phyloP scores from a whole-genome alignment of 345 rosid species.

The Populus pruinosa region DNA sequence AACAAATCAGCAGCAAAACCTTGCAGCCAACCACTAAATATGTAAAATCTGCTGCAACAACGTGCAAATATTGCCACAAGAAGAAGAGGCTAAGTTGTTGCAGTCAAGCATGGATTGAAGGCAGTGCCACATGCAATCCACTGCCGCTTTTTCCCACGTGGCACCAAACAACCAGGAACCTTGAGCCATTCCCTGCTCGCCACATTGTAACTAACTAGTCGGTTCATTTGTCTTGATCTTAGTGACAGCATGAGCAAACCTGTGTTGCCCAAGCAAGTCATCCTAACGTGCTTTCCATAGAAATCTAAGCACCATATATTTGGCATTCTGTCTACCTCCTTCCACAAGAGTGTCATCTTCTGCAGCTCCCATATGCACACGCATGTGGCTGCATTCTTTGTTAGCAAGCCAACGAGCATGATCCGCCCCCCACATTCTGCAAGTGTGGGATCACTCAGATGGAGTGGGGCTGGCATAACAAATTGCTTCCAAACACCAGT shows the following conservation, averaged over 20 bases:
- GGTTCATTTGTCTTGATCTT: slow-evolving; percentile 86
- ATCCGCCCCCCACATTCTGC: slow-evolving; percentile 79
- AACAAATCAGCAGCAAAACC: slow-evolving; percentile 7
- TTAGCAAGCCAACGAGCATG: slow-evolving; percentile 89
- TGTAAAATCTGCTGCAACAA: background rate
- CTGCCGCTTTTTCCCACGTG: slow-evolving; percentile 69
- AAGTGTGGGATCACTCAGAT: slow-evolving; percentile 80
- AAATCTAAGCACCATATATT: slow-evolving; percentile 98
- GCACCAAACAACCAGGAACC: slow-evolving; percentile 79
- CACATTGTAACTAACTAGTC: slow-evolving; percentile 73
- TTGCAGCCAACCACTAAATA: slow-evolving; percentile 16
- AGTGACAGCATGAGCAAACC: slow-evolving; percentile 91
- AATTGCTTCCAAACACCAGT: slow-evolving; percentile 80
- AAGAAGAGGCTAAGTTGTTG: slow-evolving; percentile 40
- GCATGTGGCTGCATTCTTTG: slow-evolving; percentile 93
- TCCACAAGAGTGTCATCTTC: slow-evolving; percentile 99
- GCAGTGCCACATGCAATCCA: slow-evolving; percentile 96
- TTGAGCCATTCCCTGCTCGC: slow-evolving; percentile 73
- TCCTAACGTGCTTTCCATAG: slow-evolving; percentile 97
- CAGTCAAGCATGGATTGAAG: slow-evolving; percentile 73
- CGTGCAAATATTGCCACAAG: slow-evolving; percentile 5
- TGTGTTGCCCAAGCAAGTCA: slow-evolving; percentile 98
- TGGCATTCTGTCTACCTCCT: slow-evolving; percentile 99
- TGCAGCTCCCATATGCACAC: slow-evolving; percentile 99
- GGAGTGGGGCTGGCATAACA: slow-evolving; percentile 68